phyloP scores from a whole-genome alignment of 2,329 filamentous ascomycete genomes.

The Orbilia oligospora region DNA sequence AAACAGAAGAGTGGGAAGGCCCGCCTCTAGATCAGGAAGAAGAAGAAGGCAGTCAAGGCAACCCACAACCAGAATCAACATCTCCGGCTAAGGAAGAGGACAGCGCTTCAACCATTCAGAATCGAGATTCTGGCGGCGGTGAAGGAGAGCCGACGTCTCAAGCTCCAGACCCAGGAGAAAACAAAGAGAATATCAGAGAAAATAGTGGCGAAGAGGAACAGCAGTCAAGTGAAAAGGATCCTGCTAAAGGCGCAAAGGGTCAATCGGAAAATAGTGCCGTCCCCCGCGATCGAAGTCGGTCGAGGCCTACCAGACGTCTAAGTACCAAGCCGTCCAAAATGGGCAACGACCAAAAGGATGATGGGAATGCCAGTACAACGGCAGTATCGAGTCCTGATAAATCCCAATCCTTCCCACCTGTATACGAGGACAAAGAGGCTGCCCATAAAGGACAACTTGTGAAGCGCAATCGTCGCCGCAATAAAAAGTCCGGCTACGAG shows the following conservation, averaged over 20 bases:
- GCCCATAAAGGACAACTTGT: conserved; percentile 52
- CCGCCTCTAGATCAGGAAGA: conserved; percentile 37
- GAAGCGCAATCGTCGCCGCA: conserved; percentile 61
- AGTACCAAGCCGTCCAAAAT: conserved; percentile 23
- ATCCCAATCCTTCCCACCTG: conserved; percentile 22
- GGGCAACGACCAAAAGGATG: conserved; percentile 32
- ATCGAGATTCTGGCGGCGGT: conserved; percentile 22
- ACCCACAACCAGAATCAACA: conserved; percentile 27
- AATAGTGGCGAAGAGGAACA: neutral
- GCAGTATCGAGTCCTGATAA: conserved; percentile 34
- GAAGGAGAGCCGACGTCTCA: neutral
- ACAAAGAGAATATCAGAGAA: conserved; percentile 35
- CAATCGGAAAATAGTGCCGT: neutral
- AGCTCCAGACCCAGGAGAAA: conserved; percentile 11
- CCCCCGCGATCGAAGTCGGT: conserved; percentile 26
- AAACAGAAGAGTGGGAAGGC: conserved; percentile 56
- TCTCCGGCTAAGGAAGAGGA: conserved; percentile 18
- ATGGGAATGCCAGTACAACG: conserved; percentile 25
- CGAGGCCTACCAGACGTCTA: conserved; percentile 21
- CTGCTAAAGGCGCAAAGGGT: conserved; percentile 1
- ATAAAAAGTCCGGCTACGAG: conserved; percentile 62
- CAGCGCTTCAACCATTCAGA: neutral
- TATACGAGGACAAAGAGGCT: conserved; percentile 40
- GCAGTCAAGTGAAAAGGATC: neutral
- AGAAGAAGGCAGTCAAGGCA: conserved; percentile 11